These are phyloP conservation scores for Magnusiomyces tetraspermus DNA, from an alignment of 1,139 yeast genomes.

Conservation along the genomic window DNA sequence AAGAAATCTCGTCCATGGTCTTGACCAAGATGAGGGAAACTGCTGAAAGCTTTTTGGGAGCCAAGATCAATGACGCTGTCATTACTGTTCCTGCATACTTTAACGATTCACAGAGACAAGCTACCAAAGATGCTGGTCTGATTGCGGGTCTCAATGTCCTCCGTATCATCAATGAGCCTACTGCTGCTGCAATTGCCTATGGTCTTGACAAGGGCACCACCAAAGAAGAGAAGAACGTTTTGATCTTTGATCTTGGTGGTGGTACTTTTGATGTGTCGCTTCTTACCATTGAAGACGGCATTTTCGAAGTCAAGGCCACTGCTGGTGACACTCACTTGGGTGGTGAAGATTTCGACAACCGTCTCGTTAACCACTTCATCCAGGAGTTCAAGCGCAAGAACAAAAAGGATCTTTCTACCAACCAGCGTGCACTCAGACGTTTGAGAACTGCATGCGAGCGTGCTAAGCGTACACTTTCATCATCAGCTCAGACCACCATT, in stretches of 20 bases:
- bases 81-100: conserved; percentile 92
- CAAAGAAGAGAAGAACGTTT: conserved; percentile 75
- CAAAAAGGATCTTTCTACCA: conserved; percentile 81
- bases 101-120: conserved; percentile 93
- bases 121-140: conserved; percentile 95
- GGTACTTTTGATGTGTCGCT: conserved; percentile 98
- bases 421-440: conserved; percentile 96
- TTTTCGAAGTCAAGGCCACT: conserved; percentile 97
- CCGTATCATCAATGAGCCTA: conserved; percentile 92
- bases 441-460: conserved; percentile 98
- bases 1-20: conserved; percentile 91
- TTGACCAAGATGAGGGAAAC: conserved; percentile 92
- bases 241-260: conserved; percentile 95
- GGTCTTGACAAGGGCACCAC: conserved; percentile 89
- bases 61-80: conserved; percentile 79
- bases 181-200: conserved; percentile 74
- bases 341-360: conserved; percentile 99
- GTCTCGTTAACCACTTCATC: conserved; percentile 88
- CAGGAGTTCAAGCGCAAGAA: conserved; percentile 96
- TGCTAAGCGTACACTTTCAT: conserved; percentile 97
- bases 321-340: conserved; percentile 99
- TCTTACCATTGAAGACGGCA: conserved; percentile 96
- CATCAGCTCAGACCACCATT: conserved; percentile 91
- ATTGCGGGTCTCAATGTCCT: conserved; percentile 90
- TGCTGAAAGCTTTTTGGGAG: conserved; percentile 87